Evolutionary conservation across 331 rosid species (phyloP), one percentile per base, ranked within the genome.

Genomic region (Spiraea crenata): DNA sequence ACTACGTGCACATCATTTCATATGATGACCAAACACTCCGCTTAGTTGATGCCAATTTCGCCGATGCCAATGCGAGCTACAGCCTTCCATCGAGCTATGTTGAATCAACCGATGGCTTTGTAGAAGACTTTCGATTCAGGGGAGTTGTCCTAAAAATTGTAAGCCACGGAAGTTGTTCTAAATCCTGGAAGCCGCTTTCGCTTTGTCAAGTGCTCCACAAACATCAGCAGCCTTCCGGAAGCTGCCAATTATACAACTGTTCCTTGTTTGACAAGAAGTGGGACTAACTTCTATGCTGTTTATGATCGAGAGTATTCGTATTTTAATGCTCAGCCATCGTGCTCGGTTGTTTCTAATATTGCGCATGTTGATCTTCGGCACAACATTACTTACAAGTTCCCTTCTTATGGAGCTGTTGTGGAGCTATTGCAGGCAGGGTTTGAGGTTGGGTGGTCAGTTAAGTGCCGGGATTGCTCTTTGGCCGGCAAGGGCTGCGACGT

Each of bases 21-120:
- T 56, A 76, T 39, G 17, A 57, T 35, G 57, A 46, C 6, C 70
- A 67, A 2, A 44, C 40, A 59, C 60, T 72, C 58, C 67, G 54
- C 5, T 38, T 65, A 13, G 65, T 73, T n/a, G 82, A 78, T 47
- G 75, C 45, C 40, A 78, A 78, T 55, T 61, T 78, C 1, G 71
- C 69, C 25, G 46, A 76, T 7, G 74, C 74, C 19, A 71, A 77
- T 15, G 67, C 31, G 52, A 77, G 42, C 57, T 77, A 76, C 76
- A 71, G 57, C 55, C 38, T 77, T n/a, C 81, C 81, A 10, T 63
- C 72, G 0, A 51, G 56, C 8, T 15, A 38, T 19, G 17, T 72
- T 1, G 5, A 42, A 52, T 5, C 17, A 4, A 1, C 5, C 0
- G 9, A 64, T 7, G 65, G 63, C 9, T 17, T 44, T 14, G 9